A percentile compares a stretch with the other conserved stretches of the same genome.
Evolutionary conservation across 1,139 yeast genomes (phyloP).

Genomic region (Tardiomyces depauwii): DNA sequence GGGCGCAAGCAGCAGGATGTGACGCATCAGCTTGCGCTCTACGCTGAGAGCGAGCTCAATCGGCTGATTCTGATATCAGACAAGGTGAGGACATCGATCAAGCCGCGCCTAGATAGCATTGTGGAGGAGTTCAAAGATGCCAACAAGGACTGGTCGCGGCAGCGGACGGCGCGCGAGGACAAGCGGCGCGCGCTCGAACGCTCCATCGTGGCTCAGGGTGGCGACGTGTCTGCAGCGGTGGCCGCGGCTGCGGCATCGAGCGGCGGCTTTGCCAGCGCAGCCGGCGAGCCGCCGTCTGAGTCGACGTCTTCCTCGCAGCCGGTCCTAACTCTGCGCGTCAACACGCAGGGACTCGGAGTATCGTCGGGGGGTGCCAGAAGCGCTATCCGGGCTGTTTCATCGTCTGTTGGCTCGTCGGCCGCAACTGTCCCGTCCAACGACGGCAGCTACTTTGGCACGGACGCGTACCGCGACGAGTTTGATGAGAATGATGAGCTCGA

Average conservation of each 20-base stretch:
- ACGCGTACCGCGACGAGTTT: neutral
- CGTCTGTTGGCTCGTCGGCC: neutral
- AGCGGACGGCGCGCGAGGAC: conserved; percentile 31
- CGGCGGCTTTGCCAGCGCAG: neutral
- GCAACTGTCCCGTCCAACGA: neutral
- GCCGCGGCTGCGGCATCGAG: neutral
- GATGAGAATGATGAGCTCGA: neutral
- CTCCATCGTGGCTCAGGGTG: conserved; percentile 1
- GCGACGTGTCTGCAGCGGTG: neutral
- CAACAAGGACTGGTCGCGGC: conserved; percentile 28
- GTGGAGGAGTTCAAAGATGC: conserved; percentile 26
- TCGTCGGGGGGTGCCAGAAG: neutral
- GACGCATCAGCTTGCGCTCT: conserved; percentile 27
- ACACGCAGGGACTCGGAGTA: neutral
- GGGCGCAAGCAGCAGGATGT: conserved; percentile 34
- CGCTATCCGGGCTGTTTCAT: neutral
- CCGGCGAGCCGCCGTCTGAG: neutral
- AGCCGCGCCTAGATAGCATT: conserved; percentile 22
- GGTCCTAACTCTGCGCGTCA: neutral
- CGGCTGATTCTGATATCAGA: conserved; percentile 17
- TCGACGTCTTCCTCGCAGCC: neutral
- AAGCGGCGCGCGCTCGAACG: conserved; percentile 27
- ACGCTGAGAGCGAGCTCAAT: conserved; percentile 25
- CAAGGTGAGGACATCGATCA: conserved; percentile 14
- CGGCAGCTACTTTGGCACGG: neutral